Evolutionary conservation across 345 rosid genomes (phyloP), one percentile per base, ranked within the genome.

Genomic region (Chamaenerion angustifolium): DNA sequence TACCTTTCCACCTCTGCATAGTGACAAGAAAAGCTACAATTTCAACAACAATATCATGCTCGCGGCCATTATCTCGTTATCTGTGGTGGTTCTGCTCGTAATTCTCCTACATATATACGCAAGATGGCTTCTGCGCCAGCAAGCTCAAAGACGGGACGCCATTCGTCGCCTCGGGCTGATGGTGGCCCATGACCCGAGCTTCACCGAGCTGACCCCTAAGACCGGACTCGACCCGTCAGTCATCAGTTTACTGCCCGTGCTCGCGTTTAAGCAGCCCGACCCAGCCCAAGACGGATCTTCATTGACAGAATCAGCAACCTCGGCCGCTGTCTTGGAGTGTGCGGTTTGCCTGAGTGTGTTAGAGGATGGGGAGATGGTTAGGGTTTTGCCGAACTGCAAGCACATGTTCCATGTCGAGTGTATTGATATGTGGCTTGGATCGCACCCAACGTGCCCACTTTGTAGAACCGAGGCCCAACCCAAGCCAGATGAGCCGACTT

Each of bases 321-420:
- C 16, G 13, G 15, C 31, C 14, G 51, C 5, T 2, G 19, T 3
- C 2, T 40, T 48, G 1, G 88, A 88, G 65, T 85, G 97, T 42
- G 13, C 83, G 10, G 87, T 88, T 43, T 88, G 95, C 62, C 58
- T 85, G 59, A 80, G 82, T 66, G 12, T 55, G 48, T 66, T 88
- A 6, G 83, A 80, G 45, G 84, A 80, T 37, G 70, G 76, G 55
- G 93, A 85, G 46, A 75, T 61, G 46, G 93, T 60, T 0, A 73
- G 81, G 63, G 31, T 68, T 50, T 57, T 88, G 31, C 97, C 97
- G 1, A 82, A 80, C 19, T 88, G 93, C 54, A 75, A 72, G 44
- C 97, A 85, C 59, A 62, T 63, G n/a, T 88, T 88, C 55, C 95
- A 85, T 31, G 77, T 67, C 0, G 70, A 62, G 40, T 88, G 97